Base-by-base conservation (phyloP, 345 rosid species). In the Syzygium grande region DNA sequence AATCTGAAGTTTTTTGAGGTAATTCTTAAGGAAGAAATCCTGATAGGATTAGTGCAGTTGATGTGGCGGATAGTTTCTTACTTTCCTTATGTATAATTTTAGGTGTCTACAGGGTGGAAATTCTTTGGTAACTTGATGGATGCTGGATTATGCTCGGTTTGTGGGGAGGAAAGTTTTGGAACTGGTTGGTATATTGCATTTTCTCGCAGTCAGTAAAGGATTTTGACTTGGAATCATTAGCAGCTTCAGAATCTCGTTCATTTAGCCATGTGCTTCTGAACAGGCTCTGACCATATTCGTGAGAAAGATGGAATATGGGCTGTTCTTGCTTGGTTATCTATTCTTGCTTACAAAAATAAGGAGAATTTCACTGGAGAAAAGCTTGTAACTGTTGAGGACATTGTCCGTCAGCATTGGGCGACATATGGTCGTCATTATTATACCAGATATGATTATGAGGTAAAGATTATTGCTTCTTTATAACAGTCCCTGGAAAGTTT, bases 141-240 rank as follows among this genome's bases (percentile, higher is more conserved):
- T 92, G 99, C 96, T 79, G 99, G 99, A 88, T 85, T 94, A 88
- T 98, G 99, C 90, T 98, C 99, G 61, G 84, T 98, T 84, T 98
- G 99, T 88, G 99, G 99, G 25, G 99, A 98, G 92, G 99, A 98
- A 93, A 98, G 99, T 90, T 98, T 98, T 92, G 99, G 99, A 92
- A 96, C 99, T 90, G 99, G 99, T 95, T 52, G 78, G 95, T 89
- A 53, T 91, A 58, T 41, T 85, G 79, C 49, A 84, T 51, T 43
- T 65, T 34, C 38, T 61, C 65, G 25, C 73, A 61, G 9, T 61
- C n/a, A 61, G 19, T n/a, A 61, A 61, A 61, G 38, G 19, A 61
- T 61, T 61, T 61, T n/a, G 73, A 61, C 73, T 61, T 4, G 1
- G 17, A 61, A 61, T 61, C 19, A n/a, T n/a, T 61, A 61, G 73